Base-by-base conservation (phyloP, 768 basidiomycete genomes). In the Kwoniella dejecticola region DNA sequence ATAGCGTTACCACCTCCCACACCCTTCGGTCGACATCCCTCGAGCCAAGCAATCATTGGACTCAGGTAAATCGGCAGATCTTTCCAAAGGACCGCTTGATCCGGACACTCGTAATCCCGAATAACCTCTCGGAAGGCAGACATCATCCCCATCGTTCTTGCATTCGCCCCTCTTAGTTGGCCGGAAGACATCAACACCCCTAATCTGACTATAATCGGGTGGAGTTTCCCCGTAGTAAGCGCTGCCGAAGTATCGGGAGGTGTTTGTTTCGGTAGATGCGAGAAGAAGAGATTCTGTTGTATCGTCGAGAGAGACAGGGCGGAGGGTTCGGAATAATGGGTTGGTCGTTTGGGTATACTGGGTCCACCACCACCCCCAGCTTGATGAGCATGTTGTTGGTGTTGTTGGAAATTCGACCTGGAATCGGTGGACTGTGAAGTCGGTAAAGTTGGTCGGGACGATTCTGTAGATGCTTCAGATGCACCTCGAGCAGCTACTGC, bases 151-250 rank as follows among this genome's bases (percentile, higher is more conserved):
- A 97, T 94, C 71, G 92, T 94, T 62, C 96, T 83, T 5, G 96
- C 95, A 79, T 99, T 98, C 13, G 93, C 90, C 7, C 96, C 96
- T 49, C 88, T 87, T 66, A 98, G 89, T 77, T 87, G 88, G 81
- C 98, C 97, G 68, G 89, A 87, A 7, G 90, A 86, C 80, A 97
- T 95, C 65, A 93, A 86, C 29, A 97, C 82, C 10, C 90, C 94
- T 8, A 97, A 85, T 53, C 89, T 84, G 60, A 92, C 82, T 68
- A 98, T 87, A 19, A 85, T 86, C 27, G 94, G 96, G 75, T 98
- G 96, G 40, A 98, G 89, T 71, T 74, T 77, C 21, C 55, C 58
- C 4, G 55, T 60, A 17, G 33, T 62, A 33, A 68, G 42, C 4
- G 74, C 70, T 45, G 60, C 33, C 11, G 74, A 44, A 2, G 71